These are phyloP conservation scores for Lactarius hengduanensis DNA, from an alignment of 768 basidiomycete genomes.

Conservation along the genomic window DNA sequence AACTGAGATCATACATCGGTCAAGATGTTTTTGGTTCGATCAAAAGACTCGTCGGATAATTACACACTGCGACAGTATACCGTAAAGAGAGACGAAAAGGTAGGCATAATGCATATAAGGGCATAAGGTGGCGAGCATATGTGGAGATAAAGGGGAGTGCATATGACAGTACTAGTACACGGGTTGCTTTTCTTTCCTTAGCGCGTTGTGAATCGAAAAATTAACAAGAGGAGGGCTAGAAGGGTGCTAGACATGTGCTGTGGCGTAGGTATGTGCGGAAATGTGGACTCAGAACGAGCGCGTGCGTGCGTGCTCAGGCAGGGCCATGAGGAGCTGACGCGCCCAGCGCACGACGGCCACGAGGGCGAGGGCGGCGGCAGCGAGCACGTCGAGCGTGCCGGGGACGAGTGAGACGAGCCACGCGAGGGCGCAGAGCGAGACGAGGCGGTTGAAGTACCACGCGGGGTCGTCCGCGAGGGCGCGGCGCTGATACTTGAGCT, in stretches of 20 bases:
- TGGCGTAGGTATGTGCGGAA: background rate
- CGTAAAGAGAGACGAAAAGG: background rate
- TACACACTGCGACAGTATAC: background rate
- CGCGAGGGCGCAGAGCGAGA: constrained; percentile 15
- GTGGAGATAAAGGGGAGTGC: background rate
- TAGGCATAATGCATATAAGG: background rate
- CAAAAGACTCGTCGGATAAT: background rate
- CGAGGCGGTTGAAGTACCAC: constrained; percentile 23
- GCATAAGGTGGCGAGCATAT: background rate
- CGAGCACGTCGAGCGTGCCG: background rate
- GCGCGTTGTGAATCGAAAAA: background rate
- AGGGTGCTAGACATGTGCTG: background rate
- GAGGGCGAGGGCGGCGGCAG: background rate
- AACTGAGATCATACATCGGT: background rate
- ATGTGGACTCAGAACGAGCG: background rate
- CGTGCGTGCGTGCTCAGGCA: background rate
- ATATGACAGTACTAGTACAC: background rate
- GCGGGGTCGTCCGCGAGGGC: constrained; percentile 14
- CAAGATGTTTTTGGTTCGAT: background rate
- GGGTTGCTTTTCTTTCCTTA: background rate
- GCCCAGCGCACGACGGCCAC: constrained; percentile 1
- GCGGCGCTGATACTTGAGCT: constrained; percentile 23
- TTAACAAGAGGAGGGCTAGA: background rate
- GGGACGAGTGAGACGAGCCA: constrained; percentile 24
- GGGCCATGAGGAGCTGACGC: background rate